Evolutionary conservation across 2,329 filamentous ascomycete species (phyloP).

Genomic region (Sordariomycetes sp.): DNA sequence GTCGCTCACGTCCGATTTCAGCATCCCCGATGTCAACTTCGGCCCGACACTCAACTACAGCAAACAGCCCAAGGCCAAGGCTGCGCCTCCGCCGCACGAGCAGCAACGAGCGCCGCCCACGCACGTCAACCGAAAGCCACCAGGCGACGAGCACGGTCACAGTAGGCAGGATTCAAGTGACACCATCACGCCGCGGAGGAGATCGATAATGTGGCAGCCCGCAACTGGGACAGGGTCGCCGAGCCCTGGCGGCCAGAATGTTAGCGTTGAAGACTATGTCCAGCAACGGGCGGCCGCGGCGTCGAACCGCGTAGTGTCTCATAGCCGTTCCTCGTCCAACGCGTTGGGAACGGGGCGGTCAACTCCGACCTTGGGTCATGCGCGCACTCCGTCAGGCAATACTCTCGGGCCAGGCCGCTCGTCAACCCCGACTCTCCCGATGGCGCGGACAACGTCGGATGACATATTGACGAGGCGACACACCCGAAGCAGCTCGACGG

Average conservation of each 20-base stretch:
- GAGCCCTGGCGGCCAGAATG: slow-evolving; percentile 27
- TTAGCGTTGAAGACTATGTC: slow-evolving; percentile 77
- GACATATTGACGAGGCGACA: slow-evolving; percentile 23
- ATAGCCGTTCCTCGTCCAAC: neutral
- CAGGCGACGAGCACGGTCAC: slow-evolving; percentile 19
- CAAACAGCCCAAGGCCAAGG: slow-evolving; percentile 16
- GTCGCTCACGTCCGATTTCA: slow-evolving; percentile 21
- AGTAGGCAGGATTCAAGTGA: slow-evolving; percentile 38
- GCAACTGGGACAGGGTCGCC: slow-evolving; percentile 42
- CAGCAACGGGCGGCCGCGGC: slow-evolving; percentile 57
- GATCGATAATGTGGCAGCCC: slow-evolving; percentile 73
- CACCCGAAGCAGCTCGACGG: slow-evolving; percentile 30
- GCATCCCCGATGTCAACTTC: slow-evolving; percentile 72
- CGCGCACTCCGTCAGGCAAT: slow-evolving; percentile 44
- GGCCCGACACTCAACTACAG: slow-evolving; percentile 68
- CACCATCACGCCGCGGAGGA: slow-evolving; percentile 31
- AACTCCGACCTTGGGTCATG: slow-evolving; percentile 27
- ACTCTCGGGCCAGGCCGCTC: slow-evolving; percentile 17
- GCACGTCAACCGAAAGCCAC: slow-evolving; percentile 12
- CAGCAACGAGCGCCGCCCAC: slow-evolving; percentile 10
- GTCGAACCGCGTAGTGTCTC: slow-evolving; percentile 36
- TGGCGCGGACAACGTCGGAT: slow-evolving; percentile 27
- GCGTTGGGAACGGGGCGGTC: neutral
- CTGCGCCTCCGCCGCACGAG: slow-evolving; percentile 9
- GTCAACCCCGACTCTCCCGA: slow-evolving; percentile 30